Evolutionary conservation across 169 alveolate genomes (phyloP).

Genomic region (Perkinsus chesapeaki): DNA sequence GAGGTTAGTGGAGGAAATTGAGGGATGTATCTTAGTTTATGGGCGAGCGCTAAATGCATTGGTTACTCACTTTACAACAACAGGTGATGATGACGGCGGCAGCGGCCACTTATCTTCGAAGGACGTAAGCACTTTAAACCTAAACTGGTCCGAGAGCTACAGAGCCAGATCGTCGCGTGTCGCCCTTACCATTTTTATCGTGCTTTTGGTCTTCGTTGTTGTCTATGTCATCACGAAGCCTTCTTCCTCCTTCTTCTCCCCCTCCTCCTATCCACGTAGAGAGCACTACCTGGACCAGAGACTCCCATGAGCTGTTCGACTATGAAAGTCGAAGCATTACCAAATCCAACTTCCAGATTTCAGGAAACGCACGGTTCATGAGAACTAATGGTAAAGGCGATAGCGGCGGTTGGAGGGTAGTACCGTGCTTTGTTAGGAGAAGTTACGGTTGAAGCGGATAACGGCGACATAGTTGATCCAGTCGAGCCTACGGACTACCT

Average conservation of each 20-base stretch:
- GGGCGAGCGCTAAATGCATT: not conserved
- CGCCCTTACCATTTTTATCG: too few species aligned
- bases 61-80: not conserved
- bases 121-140: too few species aligned
- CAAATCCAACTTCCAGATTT: not conserved
- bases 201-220: not conserved
- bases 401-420: too few species aligned
- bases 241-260: not conserved
- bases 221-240: not conserved
- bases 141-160: too few species aligned
- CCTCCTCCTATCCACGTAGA: conserved; percentile 21
- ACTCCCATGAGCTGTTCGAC: conserved; percentile 88
- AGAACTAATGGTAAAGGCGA: not conserved
- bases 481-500: not conserved
- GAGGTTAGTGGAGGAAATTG: too few species aligned
- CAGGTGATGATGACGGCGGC: too few species aligned
- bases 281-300: conserved; percentile 83
- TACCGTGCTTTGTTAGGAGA: not conserved
- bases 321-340: conserved; percentile 71
- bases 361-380: not conserved
- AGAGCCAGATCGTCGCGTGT: too few species aligned
- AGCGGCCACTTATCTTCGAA: too few species aligned
- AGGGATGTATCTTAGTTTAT: not conserved
- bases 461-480: not conserved
- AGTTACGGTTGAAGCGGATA: not conserved